Conservation (phyloP, 352 stramenopile genomes). For the Globisporangium polare region DNA sequence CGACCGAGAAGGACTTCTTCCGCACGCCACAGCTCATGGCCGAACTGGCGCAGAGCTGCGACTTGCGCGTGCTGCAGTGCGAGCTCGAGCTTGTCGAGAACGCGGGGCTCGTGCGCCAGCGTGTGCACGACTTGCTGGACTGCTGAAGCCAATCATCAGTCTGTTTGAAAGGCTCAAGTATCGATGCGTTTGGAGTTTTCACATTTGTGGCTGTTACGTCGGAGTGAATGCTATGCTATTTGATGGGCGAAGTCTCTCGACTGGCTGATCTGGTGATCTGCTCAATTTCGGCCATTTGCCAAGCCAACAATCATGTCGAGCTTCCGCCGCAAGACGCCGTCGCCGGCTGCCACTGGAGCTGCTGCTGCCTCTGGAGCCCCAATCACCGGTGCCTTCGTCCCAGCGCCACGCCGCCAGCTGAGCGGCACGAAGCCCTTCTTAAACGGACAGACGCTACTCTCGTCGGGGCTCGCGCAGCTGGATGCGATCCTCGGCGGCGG, state of each 20-base stretch:
- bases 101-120: neutral
- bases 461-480: conserved; percentile 45
- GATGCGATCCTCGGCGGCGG: conserved; percentile 55
- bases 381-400: neutral
- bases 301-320: conserved; percentile 30
- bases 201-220: neutral
- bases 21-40: conserved; percentile 4
- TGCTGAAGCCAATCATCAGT: neutral
- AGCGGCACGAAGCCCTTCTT: conserved; percentile 64
- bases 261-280: neutral
- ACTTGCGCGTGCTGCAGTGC: conserved; percentile 31
- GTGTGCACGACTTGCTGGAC: conserved; percentile 2
- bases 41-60: conserved; percentile 6
- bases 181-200: neutral
- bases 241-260: neutral
- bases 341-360: neutral
- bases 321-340: conserved; percentile 36
- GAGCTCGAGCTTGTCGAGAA: conserved; percentile 38
- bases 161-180: neutral
- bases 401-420: conserved; percentile 7
- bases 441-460: conserved; percentile 61
- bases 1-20: conserved; percentile 63
- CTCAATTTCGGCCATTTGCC: neutral
- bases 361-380: neutral
- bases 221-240: neutral